These are phyloP conservation scores for Monilinia fructigena DNA, from an alignment of 2,329 filamentous ascomycete species.

Conservation along the genomic window DNA sequence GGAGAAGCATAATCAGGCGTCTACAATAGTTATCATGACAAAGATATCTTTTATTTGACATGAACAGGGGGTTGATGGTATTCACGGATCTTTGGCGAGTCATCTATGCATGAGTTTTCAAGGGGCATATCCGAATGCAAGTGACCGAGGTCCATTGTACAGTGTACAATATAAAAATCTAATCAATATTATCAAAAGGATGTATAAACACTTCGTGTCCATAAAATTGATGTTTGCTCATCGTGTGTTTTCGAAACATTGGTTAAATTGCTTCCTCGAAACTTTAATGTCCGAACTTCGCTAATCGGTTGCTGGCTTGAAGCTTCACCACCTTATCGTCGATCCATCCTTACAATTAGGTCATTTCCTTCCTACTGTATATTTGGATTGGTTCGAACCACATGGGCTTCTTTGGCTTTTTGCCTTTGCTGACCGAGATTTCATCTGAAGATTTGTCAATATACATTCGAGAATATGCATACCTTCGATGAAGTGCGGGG, in stretches of 20 bases:
- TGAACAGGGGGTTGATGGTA: not conserved
- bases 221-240: not conserved
- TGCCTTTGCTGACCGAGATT: no score
- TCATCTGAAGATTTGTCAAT: no score
- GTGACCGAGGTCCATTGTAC: not conserved
- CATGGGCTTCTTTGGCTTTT: no score
- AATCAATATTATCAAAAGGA: not conserved
- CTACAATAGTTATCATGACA: not conserved
- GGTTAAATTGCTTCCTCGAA: no score
- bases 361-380: no score
- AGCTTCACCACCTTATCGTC: no score
- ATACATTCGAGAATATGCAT: no score
- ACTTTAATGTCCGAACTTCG: no score
- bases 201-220: not conserved
- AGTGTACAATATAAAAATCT: not conserved
- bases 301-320: no score
- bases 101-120: not conserved
- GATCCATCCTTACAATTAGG: no score
- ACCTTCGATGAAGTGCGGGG: no score
- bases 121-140: not conserved
- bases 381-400: no score
- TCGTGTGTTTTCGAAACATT: not conserved
- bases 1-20: not conserved
- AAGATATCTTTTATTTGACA: not conserved
- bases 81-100: not conserved